Conservation (phyloP, 768 basidiomycete species). For the Termitomyces bulborhizus region DNA sequence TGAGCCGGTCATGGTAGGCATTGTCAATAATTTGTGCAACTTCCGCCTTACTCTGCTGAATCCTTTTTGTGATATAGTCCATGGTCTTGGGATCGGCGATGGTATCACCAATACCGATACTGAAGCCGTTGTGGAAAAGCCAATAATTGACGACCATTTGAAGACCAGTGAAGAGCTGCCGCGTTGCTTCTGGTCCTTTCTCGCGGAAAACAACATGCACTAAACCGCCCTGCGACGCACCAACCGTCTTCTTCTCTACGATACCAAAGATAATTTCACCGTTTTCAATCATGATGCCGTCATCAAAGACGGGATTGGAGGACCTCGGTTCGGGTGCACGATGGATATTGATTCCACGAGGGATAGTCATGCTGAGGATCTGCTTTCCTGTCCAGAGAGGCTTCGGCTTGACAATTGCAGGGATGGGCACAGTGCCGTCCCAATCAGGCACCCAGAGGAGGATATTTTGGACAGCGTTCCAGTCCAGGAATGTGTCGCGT, state of each 20-base stretch:
- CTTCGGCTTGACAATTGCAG: slow-evolving; percentile 94
- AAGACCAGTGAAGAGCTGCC: slow-evolving; percentile 86
- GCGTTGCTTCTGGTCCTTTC: slow-evolving; percentile 89
- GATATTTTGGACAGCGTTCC: slow-evolving; percentile 95
- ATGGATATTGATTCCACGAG: slow-evolving; percentile 90
- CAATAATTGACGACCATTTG: slow-evolving; percentile 98
- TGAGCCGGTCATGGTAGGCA: slow-evolving; percentile 82
- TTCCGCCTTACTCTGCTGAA: slow-evolving; percentile 71
- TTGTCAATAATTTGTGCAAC: slow-evolving; percentile 78
- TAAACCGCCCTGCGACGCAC: slow-evolving; percentile 89
- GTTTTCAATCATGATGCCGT: slow-evolving; percentile 94
- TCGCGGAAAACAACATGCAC: slow-evolving; percentile 97
- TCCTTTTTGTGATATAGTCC: slow-evolving; percentile 77
- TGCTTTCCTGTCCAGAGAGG: slow-evolving; percentile 99
- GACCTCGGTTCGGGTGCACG: slow-evolving; percentile 77
- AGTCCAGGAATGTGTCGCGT: slow-evolving; percentile 92
- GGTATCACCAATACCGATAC: slow-evolving; percentile 98
- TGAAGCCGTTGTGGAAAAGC: slow-evolving; percentile 98
- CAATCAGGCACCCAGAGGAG: slow-evolving; percentile 97
- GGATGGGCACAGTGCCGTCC: slow-evolving; percentile 90
- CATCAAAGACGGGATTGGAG: slow-evolving; percentile 80
- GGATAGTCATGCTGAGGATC: slow-evolving; percentile 86
- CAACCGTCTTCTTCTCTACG: slow-evolving; percentile 99
- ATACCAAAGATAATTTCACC: slow-evolving; percentile 94
- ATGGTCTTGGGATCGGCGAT: slow-evolving; percentile 90